Base-by-base conservation (phyloP, 306 rosid species). In the Datisca glomerata region DNA sequence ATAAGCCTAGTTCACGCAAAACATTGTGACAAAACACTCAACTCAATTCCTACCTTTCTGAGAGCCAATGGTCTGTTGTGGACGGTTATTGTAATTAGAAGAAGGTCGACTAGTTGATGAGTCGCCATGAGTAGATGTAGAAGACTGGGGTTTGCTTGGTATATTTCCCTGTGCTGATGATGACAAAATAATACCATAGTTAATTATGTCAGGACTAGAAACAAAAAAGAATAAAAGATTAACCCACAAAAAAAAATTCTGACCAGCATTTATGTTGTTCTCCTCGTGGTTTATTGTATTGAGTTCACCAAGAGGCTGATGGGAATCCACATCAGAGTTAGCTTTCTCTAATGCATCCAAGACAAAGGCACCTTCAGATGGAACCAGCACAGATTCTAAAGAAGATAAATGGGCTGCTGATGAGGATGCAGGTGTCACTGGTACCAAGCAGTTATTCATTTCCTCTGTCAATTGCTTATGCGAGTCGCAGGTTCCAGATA, bases 361-460 rank as follows among this genome's bases (percentile, higher is more conserved):
- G 65, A 64, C 33, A 65, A 64, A 47, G 41, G 67, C 61, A 65
- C 78, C 93, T 45, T 51, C 66, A 41, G 75, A 66, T 43, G 86
- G 86, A 50, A 69, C 75, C 42, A 77, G 62, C 21, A 74, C 69
- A 12, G 80, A 80, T 56, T 74, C 95, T 42, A 68, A 80, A 53
- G 86, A 44, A 18, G 78, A 67, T 65, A 71, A 80, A 61, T 71
- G 59, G 48, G 41, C 60, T 18, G 65, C 63, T 14, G 70, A 56
- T 24, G 81, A 57, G 55, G 91, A 67, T 47, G 68, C 55, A 18
- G 59, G 67, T 18, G 60, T 53, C 15, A 53, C 45, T 13, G 67
- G 42, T 39, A 54, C 71, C 5, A 62, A 43, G 36, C 45, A 32
- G 54, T 52, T 57, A 66, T 47, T 48, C 54, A 72, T 60, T 47